Percentiles rank a stretch among this genome's conserved stretches.
Conservation (phyloP, 257 asterid genomes). For the Scutellaria barbata region DNA sequence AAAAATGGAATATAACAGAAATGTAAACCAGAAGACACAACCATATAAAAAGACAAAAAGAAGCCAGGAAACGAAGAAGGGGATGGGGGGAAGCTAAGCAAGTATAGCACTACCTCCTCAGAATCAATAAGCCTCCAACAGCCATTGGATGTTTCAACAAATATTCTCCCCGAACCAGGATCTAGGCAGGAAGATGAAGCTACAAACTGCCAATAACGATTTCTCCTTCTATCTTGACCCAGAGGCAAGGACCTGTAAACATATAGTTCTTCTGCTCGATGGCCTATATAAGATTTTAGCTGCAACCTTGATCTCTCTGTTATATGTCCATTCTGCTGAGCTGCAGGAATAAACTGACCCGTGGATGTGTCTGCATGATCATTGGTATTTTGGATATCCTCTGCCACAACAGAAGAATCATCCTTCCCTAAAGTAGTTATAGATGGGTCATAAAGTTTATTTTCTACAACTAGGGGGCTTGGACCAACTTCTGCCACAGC, state of each 20-base stretch:
- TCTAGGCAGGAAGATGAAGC: slow-evolving; percentile 85
- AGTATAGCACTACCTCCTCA: slow-evolving; percentile 63
- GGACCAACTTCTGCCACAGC: slow-evolving; percentile 62
- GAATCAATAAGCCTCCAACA: slow-evolving; percentile 84
- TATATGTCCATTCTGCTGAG: slow-evolving; percentile 73
- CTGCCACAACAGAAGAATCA: slow-evolving; percentile 54
- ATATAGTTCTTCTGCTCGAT: slow-evolving; percentile 86
- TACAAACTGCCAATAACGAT: slow-evolving; percentile 92
- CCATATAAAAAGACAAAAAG: background rate
- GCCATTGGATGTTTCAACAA: slow-evolving; percentile 78
- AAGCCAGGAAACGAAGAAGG: background rate
- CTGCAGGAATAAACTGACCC: slow-evolving; percentile 51
- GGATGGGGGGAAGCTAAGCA: background rate
- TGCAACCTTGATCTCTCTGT: slow-evolving; percentile 93
- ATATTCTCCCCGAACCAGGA: slow-evolving; percentile 95
- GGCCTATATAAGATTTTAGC: slow-evolving; percentile 89
- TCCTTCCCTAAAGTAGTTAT: slow-evolving; percentile 52
- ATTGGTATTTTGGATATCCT: slow-evolving; percentile 46
- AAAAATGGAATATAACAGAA: background rate
- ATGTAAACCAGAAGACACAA: background rate
- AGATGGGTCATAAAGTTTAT: slow-evolving; percentile 54
- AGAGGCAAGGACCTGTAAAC: slow-evolving; percentile 93
- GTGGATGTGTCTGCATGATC: slow-evolving; percentile 44
- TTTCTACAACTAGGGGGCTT: slow-evolving; percentile 63
- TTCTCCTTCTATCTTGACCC: slow-evolving; percentile 96